Base-by-base conservation (phyloP, 805 yeast species). In the Clavispora santaluciae region DNA sequence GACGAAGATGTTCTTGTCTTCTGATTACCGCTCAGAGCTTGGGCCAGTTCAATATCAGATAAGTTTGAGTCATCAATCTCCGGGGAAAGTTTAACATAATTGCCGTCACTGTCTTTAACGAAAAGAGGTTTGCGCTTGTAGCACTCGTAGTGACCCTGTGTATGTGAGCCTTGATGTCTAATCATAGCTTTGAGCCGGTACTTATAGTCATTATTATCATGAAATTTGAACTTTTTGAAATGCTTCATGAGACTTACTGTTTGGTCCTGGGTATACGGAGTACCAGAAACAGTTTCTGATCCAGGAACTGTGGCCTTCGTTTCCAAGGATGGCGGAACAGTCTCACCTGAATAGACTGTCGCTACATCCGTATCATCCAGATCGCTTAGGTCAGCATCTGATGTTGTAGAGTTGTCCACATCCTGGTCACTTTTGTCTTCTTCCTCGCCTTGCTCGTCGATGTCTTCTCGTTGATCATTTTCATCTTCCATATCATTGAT, bases 121-220 rank as follows among this genome's bases (percentile, higher is more conserved):
- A 72, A 73, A 3, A 73, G 58, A 2, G 93, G 91, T 56, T 89
- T 90, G 36, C 79, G 79, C 46, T 85, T 81, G 57, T 79, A 87
- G 53, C 96, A 86, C 54, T 90, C 95, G 57, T 89, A 90, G 56
- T 90, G 98, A 1, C 98, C 98, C 33, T 79, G 76, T 16, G 81
- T 74, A 60, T 90, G 97, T 1, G 91, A 80, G 0, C 99, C 99
- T 35, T 81, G 78, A 58, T 93, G 98, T 49, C 89, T 75, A 15
- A 93, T 79, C 46, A 87, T 66, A 0, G 96, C 84, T 46, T 73
- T 76, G 26, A 93, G 68, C 44, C 68, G 67, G 58, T 86, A 89
- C 30, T 65, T 72, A 44, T 61, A 66, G 24, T 56, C 57, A 46
- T 66, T 70, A 42, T 68, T 66, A 7, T 66, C 72, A 49, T 61